These are phyloP conservation scores for Trichoderma arundinaceum DNA, from an alignment of 2,329 filamentous ascomycete genomes.

Conservation along the genomic window DNA sequence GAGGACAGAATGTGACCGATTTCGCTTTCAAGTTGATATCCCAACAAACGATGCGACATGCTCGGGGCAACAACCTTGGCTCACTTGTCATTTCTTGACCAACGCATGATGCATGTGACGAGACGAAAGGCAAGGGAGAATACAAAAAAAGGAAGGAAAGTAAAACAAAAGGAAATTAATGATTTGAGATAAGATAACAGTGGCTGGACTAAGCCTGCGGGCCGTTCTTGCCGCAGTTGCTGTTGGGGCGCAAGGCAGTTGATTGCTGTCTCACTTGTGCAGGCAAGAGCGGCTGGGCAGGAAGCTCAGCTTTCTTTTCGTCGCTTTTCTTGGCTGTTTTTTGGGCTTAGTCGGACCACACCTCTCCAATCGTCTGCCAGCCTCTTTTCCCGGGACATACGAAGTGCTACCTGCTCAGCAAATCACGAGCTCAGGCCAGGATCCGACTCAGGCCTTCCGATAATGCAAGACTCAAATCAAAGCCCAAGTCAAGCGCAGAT, in stretches of 20 bases:
- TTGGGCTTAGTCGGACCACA: too few relatives aligned
- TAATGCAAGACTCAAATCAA: neutral
- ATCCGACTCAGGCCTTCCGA: neutral
- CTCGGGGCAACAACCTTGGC: neutral
- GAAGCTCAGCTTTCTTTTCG: neutral
- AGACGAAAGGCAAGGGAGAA: neutral
- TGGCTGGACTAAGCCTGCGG: constrained; percentile 27
- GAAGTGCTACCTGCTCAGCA: too few relatives aligned
- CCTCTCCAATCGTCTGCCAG: too few relatives aligned
- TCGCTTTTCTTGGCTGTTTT: too few relatives aligned
- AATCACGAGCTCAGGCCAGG: neutral
- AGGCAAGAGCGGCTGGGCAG: constrained; percentile 1
- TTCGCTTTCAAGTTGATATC: neutral
- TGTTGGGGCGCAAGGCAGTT: constrained; percentile 2
- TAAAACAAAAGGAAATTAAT: constrained; percentile 20
- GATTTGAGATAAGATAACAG: constrained; percentile 5
- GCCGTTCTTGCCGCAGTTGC: constrained; percentile 23
- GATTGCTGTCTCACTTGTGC: constrained; percentile 10
- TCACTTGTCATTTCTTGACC: neutral
- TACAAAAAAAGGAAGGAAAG: neutral
- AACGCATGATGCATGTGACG: neutral
- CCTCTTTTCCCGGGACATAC: too few relatives aligned
- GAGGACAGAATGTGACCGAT: constrained; percentile 2
- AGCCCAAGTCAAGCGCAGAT: neutral
- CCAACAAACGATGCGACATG: neutral